phyloP scores from a whole-genome alignment of 1,139 yeast genomes.

The Yamadazyma blattariae region DNA sequence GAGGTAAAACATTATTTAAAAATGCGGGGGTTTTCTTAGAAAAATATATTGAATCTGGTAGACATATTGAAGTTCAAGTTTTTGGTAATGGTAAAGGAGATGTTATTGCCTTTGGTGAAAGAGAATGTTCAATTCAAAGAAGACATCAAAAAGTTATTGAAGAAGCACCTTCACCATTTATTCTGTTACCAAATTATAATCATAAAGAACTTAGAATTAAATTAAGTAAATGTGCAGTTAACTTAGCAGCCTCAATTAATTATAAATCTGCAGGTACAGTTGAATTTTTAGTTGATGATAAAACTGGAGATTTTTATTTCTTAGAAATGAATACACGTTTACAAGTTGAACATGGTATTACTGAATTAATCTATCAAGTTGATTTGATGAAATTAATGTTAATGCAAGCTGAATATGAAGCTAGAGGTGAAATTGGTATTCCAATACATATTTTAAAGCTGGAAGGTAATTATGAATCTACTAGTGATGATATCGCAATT shows the following conservation, averaged over 20 bases:
- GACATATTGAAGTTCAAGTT: conserved; percentile 96
- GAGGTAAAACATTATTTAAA: conserved; percentile 40
- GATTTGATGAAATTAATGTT: conserved; percentile 32
- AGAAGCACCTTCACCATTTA: conserved; percentile 42
- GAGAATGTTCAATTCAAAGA: conserved; percentile 96
- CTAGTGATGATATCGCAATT: conserved; percentile 16
- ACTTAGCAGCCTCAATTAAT: conserved; percentile 23
- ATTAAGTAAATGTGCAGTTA: conserved; percentile 23
- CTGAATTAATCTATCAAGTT: conserved; percentile 31
- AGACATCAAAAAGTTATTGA: conserved; percentile 84
- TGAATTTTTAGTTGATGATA: conserved; percentile 33
- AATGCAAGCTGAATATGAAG: conserved; percentile 29
- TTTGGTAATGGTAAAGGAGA: conserved; percentile 93
- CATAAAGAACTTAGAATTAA: conserved; percentile 14
- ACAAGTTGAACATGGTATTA: conserved; percentile 38
- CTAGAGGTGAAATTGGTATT: conserved; percentile 19
- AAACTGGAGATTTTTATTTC: conserved; percentile 27
- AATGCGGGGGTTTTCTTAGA: conserved; percentile 44
- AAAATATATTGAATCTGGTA: conserved; percentile 85
- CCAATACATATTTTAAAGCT: conserved; percentile 16
- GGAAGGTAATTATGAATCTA: conserved; percentile 10
- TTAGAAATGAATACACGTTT: conserved; percentile 35
- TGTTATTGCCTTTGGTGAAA: conserved; percentile 91
- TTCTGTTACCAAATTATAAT: conserved; percentile 13
- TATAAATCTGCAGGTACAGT: conserved; percentile 37